phyloP scores from a whole-genome alignment of 1,284 basidiomycete genomes.

The Sanguinoderma infundibulare region DNA sequence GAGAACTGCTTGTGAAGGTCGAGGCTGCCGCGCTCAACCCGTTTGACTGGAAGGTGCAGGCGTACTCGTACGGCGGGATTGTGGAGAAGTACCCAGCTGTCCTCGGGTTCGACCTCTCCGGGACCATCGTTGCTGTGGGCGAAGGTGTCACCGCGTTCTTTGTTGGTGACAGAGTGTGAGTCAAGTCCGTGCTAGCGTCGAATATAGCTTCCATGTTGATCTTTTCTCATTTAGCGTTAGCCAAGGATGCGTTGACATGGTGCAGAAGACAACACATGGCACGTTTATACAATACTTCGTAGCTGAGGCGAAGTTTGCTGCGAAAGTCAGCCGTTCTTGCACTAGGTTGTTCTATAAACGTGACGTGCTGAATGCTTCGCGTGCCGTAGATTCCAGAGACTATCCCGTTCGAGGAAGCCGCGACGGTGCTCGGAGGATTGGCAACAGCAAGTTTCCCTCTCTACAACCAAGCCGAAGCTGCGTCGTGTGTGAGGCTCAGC shows the following conservation, averaged over 20 bases:
- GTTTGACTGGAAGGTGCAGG: conserved; percentile 42
- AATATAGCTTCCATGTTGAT: background rate
- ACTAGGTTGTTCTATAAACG: no score
- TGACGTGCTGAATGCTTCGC: background rate
- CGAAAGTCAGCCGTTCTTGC: background rate
- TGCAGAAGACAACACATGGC: background rate
- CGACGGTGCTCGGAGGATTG: conserved; percentile 33
- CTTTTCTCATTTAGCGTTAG: background rate
- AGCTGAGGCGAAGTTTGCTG: background rate
- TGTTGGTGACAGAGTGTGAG: conserved; percentile 47
- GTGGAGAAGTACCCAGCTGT: conserved; percentile 43
- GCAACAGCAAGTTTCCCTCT: conserved; percentile 33
- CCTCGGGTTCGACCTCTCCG: conserved; percentile 50
- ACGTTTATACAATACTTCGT: background rate
- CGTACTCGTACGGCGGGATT: conserved; percentile 23
- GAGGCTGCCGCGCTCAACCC: conserved; percentile 46
- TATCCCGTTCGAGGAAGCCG: conserved; percentile 34
- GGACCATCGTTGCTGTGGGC: conserved; percentile 44
- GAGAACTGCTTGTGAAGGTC: conserved; percentile 47
- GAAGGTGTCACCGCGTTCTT: conserved; percentile 38
- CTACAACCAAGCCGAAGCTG: conserved; percentile 21
- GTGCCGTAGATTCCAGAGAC: conserved; percentile 30
- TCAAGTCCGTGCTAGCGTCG: background rate
- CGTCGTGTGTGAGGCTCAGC: conserved; percentile 23
- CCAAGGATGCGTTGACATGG: background rate